These are phyloP conservation scores for Hericium erinaceus DNA, from an alignment of 768 basidiomycete species.

Conservation along the genomic window DNA sequence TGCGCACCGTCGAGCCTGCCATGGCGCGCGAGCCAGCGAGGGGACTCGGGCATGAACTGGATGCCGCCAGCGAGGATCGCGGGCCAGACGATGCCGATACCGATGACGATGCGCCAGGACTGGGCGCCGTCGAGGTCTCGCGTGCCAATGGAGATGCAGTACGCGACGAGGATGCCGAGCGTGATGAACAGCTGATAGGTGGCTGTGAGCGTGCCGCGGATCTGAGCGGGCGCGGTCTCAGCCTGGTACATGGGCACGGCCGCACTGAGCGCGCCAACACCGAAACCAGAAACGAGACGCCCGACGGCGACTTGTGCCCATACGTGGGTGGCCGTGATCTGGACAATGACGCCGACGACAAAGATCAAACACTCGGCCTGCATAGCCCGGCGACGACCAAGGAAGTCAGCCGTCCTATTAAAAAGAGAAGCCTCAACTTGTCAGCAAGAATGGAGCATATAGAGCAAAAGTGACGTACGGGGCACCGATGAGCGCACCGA, in stretches of 20 bases:
- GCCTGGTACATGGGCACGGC: slow-evolving; percentile 52
- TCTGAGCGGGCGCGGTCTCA: slow-evolving; percentile 62
- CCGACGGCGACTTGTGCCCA: slow-evolving; percentile 68
- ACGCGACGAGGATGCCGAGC: slow-evolving; percentile 59
- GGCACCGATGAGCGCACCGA: slow-evolving; percentile 54
- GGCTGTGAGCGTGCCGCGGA: slow-evolving; percentile 59
- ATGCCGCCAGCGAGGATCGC: slow-evolving; percentile 54
- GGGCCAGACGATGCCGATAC: slow-evolving; percentile 55
- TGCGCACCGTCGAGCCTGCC: slow-evolving; percentile 41
- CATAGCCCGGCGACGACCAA: slow-evolving; percentile 65
- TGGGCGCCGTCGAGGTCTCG: slow-evolving; percentile 35
- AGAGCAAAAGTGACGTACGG: slow-evolving; percentile 30
- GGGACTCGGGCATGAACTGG: slow-evolving; percentile 48
- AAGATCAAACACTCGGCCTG: slow-evolving; percentile 48
- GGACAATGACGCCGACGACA: slow-evolving; percentile 51
- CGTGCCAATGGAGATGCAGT: slow-evolving; percentile 64
- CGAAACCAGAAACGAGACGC: slow-evolving; percentile 55
- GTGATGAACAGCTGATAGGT: slow-evolving; percentile 62
- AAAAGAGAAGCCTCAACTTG: neutral
- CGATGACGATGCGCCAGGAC: slow-evolving; percentile 57
- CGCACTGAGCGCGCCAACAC: slow-evolving; percentile 58
- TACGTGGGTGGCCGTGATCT: slow-evolving; percentile 36
- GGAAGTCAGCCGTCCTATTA: slow-evolving; percentile 46
- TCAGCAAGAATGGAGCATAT: neutral
- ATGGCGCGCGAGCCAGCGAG: slow-evolving; percentile 44